These are phyloP conservation scores for Trichoderma oligosporum DNA, from an alignment of 2,329 filamentous ascomycete genomes.

Conservation along the genomic window DNA sequence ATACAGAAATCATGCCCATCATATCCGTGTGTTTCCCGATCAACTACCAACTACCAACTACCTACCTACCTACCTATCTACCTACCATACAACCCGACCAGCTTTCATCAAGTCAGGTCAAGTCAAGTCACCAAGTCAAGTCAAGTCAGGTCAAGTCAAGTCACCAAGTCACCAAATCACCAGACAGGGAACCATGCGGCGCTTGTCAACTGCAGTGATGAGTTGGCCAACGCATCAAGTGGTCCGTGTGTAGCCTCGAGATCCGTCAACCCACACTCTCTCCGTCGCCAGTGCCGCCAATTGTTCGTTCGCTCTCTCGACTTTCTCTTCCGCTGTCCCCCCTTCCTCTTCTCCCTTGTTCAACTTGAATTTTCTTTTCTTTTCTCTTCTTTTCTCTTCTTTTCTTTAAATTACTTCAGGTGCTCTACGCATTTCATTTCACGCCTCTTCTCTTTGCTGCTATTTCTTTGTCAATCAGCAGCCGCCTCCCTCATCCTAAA, in stretches of 20 bases:
- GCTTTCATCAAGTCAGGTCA: no score
- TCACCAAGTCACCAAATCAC: conserved; percentile 18
- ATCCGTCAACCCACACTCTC: conserved; percentile 20
- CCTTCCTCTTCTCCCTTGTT: conserved; percentile 1
- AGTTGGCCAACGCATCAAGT: conserved; percentile 43
- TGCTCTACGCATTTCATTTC: no score
- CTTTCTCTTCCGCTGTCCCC: neutral
- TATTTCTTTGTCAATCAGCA: neutral
- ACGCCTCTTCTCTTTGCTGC: neutral
- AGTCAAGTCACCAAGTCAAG: no score
- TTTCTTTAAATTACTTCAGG: no score
- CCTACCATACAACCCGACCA: no score
- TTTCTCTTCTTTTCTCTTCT: conserved; percentile 1
- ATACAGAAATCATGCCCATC: neutral
- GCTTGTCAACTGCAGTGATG: conserved; percentile 42
- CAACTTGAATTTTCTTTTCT: neutral
- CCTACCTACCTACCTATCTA: no score
- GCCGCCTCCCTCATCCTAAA: neutral
- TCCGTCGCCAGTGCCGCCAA: neutral
- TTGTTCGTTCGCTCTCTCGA: neutral
- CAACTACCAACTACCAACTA: neutral
- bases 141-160: neutral
- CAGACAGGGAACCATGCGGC: conserved; percentile 27
- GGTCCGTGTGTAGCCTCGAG: conserved; percentile 39
- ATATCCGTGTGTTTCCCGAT: neutral